Evolutionary conservation across 1,284 basidiomycete genomes (phyloP).

Genomic region (Cronartium quercuum): DNA sequence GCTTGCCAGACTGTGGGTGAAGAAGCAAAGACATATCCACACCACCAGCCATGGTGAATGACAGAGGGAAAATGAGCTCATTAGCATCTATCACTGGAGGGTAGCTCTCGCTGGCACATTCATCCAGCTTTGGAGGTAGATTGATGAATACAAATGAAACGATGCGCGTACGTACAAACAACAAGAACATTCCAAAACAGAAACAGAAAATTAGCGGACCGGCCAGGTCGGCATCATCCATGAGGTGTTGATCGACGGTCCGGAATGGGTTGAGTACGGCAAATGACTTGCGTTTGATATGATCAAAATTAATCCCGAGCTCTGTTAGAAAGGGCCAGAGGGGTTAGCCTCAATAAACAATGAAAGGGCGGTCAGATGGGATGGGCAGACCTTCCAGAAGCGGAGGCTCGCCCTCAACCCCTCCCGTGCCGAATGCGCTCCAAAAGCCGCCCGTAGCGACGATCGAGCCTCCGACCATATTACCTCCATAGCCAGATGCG

Average conservation of each 20-base stretch:
- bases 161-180: slow-evolving; percentile 65
- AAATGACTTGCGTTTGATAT: slow-evolving; percentile 87
- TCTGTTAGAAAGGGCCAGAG: slow-evolving; percentile 56
- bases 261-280: slow-evolving; percentile 91
- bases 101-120: too few relatives aligned
- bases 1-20: slow-evolving; percentile 75
- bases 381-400: slow-evolving; percentile 69
- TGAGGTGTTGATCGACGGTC: slow-evolving; percentile 83
- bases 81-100: too few relatives aligned
- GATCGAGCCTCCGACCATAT: slow-evolving; percentile 27
- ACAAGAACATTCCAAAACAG: slow-evolving; percentile 82
- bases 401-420: slow-evolving; percentile 88
- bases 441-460: slow-evolving; percentile 51
- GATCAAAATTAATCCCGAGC: slow-evolving; percentile 93
- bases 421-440: slow-evolving; percentile 90
- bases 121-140: too few relatives aligned
- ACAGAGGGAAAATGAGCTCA: neutral
- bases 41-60: too few relatives aligned
- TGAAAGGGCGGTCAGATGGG: neutral
- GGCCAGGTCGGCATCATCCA: slow-evolving; percentile 98
- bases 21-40: neutral
- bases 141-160: too few relatives aligned
- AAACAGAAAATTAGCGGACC: slow-evolving; percentile 92
- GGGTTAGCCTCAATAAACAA: slow-evolving; percentile 1
- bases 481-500: slow-evolving; percentile 2